Conservation (phyloP, 2,329 filamentous ascomycete genomes). For the Aspergillus sp. region DNA sequence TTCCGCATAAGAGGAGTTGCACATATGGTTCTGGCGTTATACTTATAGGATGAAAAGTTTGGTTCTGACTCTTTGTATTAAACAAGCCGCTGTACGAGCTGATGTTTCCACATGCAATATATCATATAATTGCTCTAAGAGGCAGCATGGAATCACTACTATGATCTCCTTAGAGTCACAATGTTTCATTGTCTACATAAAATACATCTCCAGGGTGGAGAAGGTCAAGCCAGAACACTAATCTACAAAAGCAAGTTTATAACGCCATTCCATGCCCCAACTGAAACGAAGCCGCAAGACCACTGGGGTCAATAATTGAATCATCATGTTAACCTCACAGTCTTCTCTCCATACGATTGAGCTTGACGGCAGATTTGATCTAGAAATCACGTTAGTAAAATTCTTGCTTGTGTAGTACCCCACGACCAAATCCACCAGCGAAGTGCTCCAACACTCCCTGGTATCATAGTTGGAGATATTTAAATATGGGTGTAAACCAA, state of each 20-base stretch:
- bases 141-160: constrained; percentile 9
- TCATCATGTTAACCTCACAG: constrained; percentile 26
- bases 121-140: constrained; percentile 1
- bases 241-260: constrained; percentile 17
- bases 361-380: constrained; percentile 60
- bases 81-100: constrained; percentile 6
- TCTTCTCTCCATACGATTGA: constrained; percentile 61
- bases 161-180: neutral
- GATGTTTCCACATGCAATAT: constrained; percentile 6
- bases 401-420: neutral
- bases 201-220: constrained; percentile 20
- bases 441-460: neutral
- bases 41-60: constrained; percentile 34
- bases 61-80: constrained; percentile 12
- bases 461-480: neutral
- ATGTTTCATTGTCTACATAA: constrained; percentile 17
- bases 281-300: constrained; percentile 24
- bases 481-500: constrained; percentile 34
- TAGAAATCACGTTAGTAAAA: constrained; percentile 33
- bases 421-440: neutral
- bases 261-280: constrained; percentile 24
- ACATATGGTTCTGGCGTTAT: constrained; percentile 33
- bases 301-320: constrained; percentile 23
- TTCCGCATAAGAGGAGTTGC: constrained; percentile 30
- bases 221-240: constrained; percentile 13